Base-by-base conservation (phyloP, 805 yeast genomes). In the Sungouiella thailandica region DNA sequence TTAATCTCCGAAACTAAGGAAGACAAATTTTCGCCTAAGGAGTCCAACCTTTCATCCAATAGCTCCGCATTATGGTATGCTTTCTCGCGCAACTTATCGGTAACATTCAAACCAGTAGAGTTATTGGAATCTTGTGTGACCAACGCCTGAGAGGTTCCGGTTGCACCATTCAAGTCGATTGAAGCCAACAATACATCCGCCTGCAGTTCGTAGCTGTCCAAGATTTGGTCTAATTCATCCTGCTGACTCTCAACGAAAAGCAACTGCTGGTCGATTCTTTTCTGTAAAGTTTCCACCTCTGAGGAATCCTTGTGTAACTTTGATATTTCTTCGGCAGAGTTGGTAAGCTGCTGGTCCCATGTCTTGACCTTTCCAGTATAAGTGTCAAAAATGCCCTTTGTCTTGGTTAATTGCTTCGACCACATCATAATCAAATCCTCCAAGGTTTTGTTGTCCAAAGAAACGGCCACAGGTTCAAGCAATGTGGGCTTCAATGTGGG, bases 401-500 rank as follows among this genome's bases (percentile, higher is more conserved):
- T 78, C 10, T 75, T 70, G 2, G 90, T 69, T 39, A 93, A 61
- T 46, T 93, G 95, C 36, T 78, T 77, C 0, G 97, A 83, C 98
- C 98, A 93, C 58, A 83, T 88, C 10, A 88, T 76, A 27, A 93
- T 83, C 45, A 93, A 71, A 55, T 93, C 97, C 51, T 93, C 97
- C 52, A 93, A 66, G 1, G 96, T 87, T 57, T 87, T 87, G 60
- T 93, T 93, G 49, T 85, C 88, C 23, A 93, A 72, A 4, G 95
- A 77, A 3, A 87, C 72, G 20, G 83, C 83, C 37, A 78, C 71
- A 4, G 87, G 80, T 40, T 75, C 76, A 18, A 78, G 71, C 24
- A 73, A 67, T 34, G 81, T 78, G 2, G 78, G 61, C 34, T 70
- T 68, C 15, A 68, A 57, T 32, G 54, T 61, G 17, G 59, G 58